A percentile compares a stretch with the other conserved stretches of the same genome.
phyloP scores from a whole-genome alignment of 2,329 filamentous ascomycete genomes.

The Daldinia sp. region DNA sequence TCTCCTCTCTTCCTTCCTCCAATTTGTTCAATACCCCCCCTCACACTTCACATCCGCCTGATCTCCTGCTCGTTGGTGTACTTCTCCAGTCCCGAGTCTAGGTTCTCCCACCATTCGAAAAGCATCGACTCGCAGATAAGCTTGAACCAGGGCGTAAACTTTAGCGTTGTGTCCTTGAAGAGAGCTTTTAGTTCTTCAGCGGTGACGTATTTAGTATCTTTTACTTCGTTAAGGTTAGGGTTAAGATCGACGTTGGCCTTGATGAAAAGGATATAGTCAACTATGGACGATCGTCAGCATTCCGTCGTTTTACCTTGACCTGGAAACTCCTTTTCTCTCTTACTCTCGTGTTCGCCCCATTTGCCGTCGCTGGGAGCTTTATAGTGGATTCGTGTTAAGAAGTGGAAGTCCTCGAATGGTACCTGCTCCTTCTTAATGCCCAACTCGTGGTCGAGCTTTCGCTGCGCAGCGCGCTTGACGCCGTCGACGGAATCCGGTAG shows the following conservation, averaged over 20 bases:
- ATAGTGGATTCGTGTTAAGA: conserved; percentile 97
- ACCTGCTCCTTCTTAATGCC: conserved; percentile 91
- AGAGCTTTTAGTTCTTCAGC: conserved; percentile 82
- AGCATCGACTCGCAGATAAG: conserved; percentile 98
- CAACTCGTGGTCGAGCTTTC: conserved; percentile 93
- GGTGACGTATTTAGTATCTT: conserved; percentile 83
- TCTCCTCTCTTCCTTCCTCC: not conserved
- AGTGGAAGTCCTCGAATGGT: conserved; percentile 88
- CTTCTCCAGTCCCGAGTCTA: conserved; percentile 82
- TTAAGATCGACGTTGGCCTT: conserved; percentile 88
- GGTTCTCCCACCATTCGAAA: conserved; percentile 94
- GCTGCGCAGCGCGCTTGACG: conserved; percentile 89
- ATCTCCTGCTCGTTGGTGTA: conserved; percentile 88
- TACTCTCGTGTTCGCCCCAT: conserved; percentile 99
- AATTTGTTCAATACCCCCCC: not conserved
- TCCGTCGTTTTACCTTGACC: not conserved
- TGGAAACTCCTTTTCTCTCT: conserved; percentile 42
- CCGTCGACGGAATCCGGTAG: conserved; percentile 82
- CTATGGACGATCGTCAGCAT: conserved; percentile 54
- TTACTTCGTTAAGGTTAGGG: conserved; percentile 87
- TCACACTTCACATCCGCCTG: conserved; percentile 73
- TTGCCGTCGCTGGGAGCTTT: conserved; percentile 96
- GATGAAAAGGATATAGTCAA: conserved; percentile 99
- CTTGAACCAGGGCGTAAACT: conserved; percentile 99
- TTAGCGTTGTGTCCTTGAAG: conserved; percentile 81